Conservation (phyloP, 495 filamentous ascomycete species). For the Trichoderma orchidacearum region DNA sequence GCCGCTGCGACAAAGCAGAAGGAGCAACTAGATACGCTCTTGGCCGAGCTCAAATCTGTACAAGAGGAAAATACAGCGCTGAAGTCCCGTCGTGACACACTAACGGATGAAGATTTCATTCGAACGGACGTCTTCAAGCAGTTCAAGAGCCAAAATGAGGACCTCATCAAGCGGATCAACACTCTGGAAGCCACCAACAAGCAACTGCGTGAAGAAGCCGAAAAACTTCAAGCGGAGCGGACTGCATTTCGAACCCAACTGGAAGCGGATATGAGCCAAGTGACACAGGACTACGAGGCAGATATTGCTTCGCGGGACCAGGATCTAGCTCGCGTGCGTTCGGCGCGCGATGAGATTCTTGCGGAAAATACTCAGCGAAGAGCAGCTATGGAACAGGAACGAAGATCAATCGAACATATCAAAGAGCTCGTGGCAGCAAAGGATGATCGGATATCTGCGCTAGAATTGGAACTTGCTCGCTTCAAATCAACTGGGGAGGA, state of each 20-base stretch:
- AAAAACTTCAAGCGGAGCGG: conserved; percentile 72
- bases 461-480: conserved; percentile 72
- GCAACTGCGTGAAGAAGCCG: conserved; percentile 69
- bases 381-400: conserved; percentile 62
- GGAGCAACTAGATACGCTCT: conserved; percentile 65
- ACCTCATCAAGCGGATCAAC: conserved; percentile 82
- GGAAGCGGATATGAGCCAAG: conserved; percentile 59
- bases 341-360: conserved; percentile 66
- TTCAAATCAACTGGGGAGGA: conserved; percentile 37
- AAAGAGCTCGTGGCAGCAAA: conserved; percentile 67
- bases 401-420: conserved; percentile 48
- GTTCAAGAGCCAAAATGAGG: conserved; percentile 79
- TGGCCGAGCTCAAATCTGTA: conserved; percentile 67
- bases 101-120: conserved; percentile 88
- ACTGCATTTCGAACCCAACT: conserved; percentile 67
- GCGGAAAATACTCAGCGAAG: conserved; percentile 74
- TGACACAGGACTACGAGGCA: conserved; percentile 61
- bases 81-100: conserved; percentile 38
- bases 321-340: conserved; percentile 73
- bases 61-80: conserved; percentile 64
- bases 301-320: conserved; percentile 70
- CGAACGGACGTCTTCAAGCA: conserved; percentile 86
- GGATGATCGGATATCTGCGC: conserved; percentile 56
- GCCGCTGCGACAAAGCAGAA: conserved; percentile 71
- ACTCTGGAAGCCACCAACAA: conserved; percentile 81